Conservation (phyloP, 768 basidiomycete genomes). For the Russula ochroleuca region DNA sequence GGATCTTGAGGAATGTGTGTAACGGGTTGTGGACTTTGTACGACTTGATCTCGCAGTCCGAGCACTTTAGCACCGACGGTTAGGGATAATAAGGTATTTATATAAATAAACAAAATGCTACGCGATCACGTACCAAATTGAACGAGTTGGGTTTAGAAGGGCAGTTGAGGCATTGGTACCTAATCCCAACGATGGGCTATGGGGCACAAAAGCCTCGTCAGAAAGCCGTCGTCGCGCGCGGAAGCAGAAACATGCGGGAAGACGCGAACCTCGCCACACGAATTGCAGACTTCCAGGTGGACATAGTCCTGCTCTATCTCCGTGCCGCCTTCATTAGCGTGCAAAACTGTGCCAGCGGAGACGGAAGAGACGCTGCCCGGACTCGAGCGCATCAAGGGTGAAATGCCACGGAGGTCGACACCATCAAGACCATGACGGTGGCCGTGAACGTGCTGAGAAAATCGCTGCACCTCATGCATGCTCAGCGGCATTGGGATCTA, state of each 20-base stretch:
- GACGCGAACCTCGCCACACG: slow-evolving; percentile 17
- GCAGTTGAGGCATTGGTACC: slow-evolving; percentile 91
- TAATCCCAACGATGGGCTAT: slow-evolving; percentile 68
- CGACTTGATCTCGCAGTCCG: slow-evolving; percentile 71
- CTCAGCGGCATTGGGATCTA: slow-evolving; percentile 86
- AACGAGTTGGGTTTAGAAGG: slow-evolving; percentile 66
- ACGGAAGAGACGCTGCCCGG: slow-evolving; percentile 24
- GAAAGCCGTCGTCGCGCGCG: background rate
- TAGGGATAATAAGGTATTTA: background rate
- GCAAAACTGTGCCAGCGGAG: slow-evolving; percentile 15
- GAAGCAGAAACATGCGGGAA: background rate
- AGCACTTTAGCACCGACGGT: slow-evolving; percentile 50
- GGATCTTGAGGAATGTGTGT: slow-evolving; percentile 87
- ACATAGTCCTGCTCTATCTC: slow-evolving; percentile 9
- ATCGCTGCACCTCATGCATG: slow-evolving; percentile 64
- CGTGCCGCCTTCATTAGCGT: background rate
- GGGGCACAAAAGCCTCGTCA: background rate
- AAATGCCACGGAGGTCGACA: slow-evolving; percentile 3
- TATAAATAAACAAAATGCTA: background rate
- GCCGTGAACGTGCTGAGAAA: slow-evolving; percentile 22
- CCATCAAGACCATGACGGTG: slow-evolving; percentile 19
- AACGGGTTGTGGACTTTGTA: slow-evolving; percentile 76
- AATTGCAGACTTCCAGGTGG: slow-evolving; percentile 25
- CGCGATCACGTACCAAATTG: slow-evolving; percentile 60
- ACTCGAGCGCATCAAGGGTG: slow-evolving; percentile 21